Percentiles rank a stretch among this genome's conserved stretches.
phyloP scores from a whole-genome alignment of 1,139 yeast species.

The Diutina scorzettiae region DNA sequence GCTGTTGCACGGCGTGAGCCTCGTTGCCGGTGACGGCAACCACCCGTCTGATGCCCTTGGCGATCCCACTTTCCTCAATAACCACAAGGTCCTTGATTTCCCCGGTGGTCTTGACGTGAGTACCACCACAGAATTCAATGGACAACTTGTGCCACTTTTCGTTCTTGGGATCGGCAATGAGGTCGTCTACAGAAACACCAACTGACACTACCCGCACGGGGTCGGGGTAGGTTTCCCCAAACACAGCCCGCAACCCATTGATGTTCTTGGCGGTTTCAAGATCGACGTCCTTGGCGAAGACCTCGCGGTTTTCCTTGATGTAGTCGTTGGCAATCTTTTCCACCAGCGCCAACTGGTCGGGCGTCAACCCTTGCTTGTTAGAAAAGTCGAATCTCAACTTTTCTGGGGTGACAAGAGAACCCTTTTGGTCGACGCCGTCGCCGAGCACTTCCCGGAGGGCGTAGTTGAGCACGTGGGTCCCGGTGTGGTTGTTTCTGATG shows the following conservation, averaged over 20 bases:
- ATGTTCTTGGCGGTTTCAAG: conserved; percentile 63
- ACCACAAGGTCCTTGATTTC: conserved; percentile 87
- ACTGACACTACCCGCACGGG: conserved; percentile 97
- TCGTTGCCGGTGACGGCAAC: conserved; percentile 92
- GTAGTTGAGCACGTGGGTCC: conserved; percentile 87
- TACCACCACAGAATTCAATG: conserved; percentile 98
- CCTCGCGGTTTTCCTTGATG: conserved; percentile 59
- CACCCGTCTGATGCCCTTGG: conserved; percentile 96
- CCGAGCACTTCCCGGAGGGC: conserved; percentile 84
- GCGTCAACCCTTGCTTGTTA: conserved; percentile 69
- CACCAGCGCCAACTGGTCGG: conserved; percentile 60
- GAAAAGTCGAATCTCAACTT: conserved; percentile 93
- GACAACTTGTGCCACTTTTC: conserved; percentile 68
- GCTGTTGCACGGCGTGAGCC: conserved; percentile 80
- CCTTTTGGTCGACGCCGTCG: conserved; percentile 85
- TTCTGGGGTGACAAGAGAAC: conserved; percentile 92
- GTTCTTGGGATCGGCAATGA: conserved; percentile 57
- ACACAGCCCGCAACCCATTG: conserved; percentile 87
- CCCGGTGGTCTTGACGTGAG: conserved; percentile 86
- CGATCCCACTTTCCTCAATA: conserved; percentile 93
- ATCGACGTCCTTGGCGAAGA: conserved; percentile 74
- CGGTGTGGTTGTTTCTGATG: conserved; percentile 94
- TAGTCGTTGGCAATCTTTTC: conserved; percentile 65
- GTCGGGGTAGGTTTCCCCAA: conserved; percentile 97
- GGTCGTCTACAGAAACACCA: conserved; percentile 80